Percentiles rank a stretch among this genome's conserved stretches.
Conservation (phyloP, 768 basidiomycete species). For the Fomitopsis pulvina region DNA sequence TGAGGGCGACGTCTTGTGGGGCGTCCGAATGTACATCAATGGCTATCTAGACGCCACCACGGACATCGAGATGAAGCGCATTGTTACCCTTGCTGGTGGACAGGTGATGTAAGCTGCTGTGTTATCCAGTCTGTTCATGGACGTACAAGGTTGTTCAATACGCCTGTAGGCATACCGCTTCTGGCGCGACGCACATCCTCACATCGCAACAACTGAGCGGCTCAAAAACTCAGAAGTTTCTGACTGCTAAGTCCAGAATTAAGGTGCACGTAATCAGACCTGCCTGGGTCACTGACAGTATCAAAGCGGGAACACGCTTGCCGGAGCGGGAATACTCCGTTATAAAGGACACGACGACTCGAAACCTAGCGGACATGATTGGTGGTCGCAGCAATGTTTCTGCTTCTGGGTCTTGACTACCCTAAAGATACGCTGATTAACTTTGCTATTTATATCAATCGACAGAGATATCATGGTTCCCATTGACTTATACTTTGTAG, state of each 20-base stretch:
- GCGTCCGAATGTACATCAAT: slow-evolving; percentile 60
- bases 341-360: slow-evolving; percentile 32
- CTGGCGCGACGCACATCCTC: slow-evolving; percentile 72
- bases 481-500: too few species aligned
- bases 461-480: too few species aligned
- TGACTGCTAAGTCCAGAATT: slow-evolving; percentile 44
- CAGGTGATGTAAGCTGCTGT: slow-evolving; percentile 40
- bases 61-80: slow-evolving; percentile 72
- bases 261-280: slow-evolving; percentile 62
- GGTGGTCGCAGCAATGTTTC: slow-evolving; percentile 7
- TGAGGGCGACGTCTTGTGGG: slow-evolving; percentile 19
- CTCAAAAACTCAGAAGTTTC: slow-evolving; percentile 60
- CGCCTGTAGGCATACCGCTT: slow-evolving; percentile 40
- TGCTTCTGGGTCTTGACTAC: too few species aligned
- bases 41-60: slow-evolving; percentile 68
- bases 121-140: slow-evolving; percentile 12
- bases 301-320: slow-evolving; percentile 50
- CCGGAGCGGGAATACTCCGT: slow-evolving; percentile 56
- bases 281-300: slow-evolving; percentile 70
- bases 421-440: too few species aligned
- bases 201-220: slow-evolving; percentile 67
- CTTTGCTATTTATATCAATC: too few species aligned
- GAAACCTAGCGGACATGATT: slow-evolving; percentile 34
- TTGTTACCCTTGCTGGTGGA: slow-evolving; percentile 64
- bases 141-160: background rate